These are phyloP conservation scores for Aspergillus carbonarius DNA, from an alignment of 2,329 filamentous ascomycete species.

Conservation along the genomic window DNA sequence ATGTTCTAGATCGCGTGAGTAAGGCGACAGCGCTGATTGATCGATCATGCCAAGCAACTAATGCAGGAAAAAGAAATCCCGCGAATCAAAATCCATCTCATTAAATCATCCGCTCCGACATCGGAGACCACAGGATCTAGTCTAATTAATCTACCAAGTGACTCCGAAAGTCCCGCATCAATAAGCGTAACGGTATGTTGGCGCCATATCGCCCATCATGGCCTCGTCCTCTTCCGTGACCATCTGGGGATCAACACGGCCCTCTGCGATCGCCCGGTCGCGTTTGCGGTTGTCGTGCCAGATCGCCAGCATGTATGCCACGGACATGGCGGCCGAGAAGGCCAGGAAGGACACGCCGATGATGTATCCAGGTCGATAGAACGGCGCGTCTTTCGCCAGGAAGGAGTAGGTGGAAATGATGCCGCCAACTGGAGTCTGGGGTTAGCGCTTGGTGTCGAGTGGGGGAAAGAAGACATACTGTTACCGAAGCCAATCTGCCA, in stretches of 20 bases:
- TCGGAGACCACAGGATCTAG: neutral
- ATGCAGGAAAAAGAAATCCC: neutral
- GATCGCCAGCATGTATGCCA: constrained; percentile 3
- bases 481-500: constrained; percentile 73
- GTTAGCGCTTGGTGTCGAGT: neutral
- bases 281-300: constrained; percentile 15
- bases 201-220: constrained; percentile 14
- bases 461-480: neutral
- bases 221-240: constrained; percentile 10
- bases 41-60: neutral
- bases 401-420: constrained; percentile 21
- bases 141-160: neutral
- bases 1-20: neutral
- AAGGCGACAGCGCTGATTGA: neutral
- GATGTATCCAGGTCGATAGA: constrained; percentile 19
- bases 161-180: neutral
- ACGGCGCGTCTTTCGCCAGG: constrained; percentile 15
- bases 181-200: constrained; percentile 19
- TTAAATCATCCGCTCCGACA: neutral
- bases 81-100: neutral
- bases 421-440: constrained; percentile 11
- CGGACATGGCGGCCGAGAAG: constrained; percentile 13
- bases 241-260: neutral
- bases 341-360: constrained; percentile 16
- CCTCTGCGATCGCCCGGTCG: constrained; percentile 4